A percentile compares a stretch with the other conserved stretches of the same genome.
Conservation (phyloP, 495 filamentous ascomycete genomes). For the Sphaerosporella brunnea region DNA sequence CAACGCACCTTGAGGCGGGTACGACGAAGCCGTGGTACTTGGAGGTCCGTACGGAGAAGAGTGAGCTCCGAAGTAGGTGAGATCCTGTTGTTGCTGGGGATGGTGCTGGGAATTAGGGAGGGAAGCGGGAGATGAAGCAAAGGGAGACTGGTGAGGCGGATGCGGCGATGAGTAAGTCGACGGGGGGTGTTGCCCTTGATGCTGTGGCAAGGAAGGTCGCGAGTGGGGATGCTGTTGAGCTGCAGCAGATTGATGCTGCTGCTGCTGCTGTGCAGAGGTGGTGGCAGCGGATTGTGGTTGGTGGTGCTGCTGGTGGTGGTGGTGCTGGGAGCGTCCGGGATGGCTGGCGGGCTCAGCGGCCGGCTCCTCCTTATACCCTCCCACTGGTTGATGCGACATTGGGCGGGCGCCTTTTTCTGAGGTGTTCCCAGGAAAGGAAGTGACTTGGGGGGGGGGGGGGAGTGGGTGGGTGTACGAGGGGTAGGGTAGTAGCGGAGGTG, state of each 20-base stretch:
- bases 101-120: constrained; percentile 35
- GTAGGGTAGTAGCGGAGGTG: neutral
- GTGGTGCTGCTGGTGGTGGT: constrained; percentile 21
- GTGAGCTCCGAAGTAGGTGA: constrained; percentile 50
- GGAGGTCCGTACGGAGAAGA: constrained; percentile 54
- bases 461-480: neutral
- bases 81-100: constrained; percentile 37
- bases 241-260: constrained; percentile 38
- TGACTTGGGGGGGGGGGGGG: neutral
- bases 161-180: constrained; percentile 24
- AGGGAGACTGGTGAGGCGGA: constrained; percentile 24
- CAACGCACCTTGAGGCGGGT: constrained; percentile 61
- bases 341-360: constrained; percentile 24
- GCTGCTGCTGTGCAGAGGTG: constrained; percentile 20
- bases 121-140: constrained; percentile 18
- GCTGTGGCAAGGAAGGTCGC: constrained; percentile 25
- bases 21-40: constrained; percentile 46
- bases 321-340: constrained; percentile 24
- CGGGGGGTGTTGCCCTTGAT: constrained; percentile 40
- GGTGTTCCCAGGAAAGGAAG: neutral
- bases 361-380: constrained; percentile 28
- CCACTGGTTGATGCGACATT: constrained; percentile 24
- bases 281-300: constrained; percentile 14
- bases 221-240: constrained; percentile 22
- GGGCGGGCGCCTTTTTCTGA: neutral